Conservation (phyloP, 163 green algal genomes). For the Chlamydomonas reinhardtii region DNA sequence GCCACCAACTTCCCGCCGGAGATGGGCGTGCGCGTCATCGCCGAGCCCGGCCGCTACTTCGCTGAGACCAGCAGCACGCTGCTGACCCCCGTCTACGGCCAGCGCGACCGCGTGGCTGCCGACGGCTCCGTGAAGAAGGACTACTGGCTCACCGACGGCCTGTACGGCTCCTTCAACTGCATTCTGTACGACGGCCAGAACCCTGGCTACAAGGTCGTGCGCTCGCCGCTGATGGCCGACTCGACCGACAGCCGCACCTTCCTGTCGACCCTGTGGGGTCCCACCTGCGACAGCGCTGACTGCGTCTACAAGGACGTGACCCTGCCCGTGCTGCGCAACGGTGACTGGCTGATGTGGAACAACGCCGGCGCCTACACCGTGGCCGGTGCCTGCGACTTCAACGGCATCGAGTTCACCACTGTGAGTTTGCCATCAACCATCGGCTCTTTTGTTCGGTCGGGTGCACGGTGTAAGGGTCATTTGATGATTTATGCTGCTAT, state of each 20-base stretch:
- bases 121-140: constrained; percentile 63
- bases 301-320: constrained; percentile 72
- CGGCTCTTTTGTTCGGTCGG: no score
- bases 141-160: constrained; percentile 87
- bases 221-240: constrained; percentile 63
- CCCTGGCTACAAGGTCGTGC: constrained; percentile 68
- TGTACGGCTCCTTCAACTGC: constrained; percentile 95
- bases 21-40: constrained; percentile 86
- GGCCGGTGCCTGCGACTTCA: constrained; percentile 93
- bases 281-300: constrained; percentile 95
- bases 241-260: constrained; percentile 36
- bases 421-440: no score
- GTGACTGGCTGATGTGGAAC: constrained; percentile 96
- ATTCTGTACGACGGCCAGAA: constrained; percentile 76
- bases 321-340: constrained; percentile 88
- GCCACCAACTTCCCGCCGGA: constrained; percentile 86
- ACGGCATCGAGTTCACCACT: constrained; percentile 71
- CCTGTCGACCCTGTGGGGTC: constrained; percentile 94
- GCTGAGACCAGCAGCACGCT: constrained; percentile 90
- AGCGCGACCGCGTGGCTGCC: constrained; percentile 64
- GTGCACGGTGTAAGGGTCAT: no score
- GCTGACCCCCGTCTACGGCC: constrained; percentile 87
- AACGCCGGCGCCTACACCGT: constrained; percentile 95
- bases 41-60: constrained; percentile 98
- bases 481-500: no score